These are phyloP conservation scores for Bodo saltans DNA, from an alignment of 78 protist species.

Conservation along the genomic window DNA sequence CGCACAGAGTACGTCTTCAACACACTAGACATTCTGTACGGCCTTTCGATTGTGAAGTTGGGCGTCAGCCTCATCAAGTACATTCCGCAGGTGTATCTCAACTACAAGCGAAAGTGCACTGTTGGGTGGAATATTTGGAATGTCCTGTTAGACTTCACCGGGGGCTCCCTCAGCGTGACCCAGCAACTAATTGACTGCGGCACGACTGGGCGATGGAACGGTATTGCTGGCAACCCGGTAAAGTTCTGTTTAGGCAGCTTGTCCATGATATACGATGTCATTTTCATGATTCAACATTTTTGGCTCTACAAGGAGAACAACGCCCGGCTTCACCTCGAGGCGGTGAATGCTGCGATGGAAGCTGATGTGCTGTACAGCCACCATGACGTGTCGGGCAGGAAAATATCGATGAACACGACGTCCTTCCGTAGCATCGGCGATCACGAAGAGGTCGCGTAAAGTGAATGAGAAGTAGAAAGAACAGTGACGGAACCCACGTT, in stretches of 20 bases:
- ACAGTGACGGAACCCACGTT: too few species aligned
- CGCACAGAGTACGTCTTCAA: not conserved
- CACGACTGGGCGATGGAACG: slow-evolving; percentile 36
- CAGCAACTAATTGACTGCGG: slow-evolving; percentile 65
- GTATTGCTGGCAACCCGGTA: slow-evolving; percentile 71
- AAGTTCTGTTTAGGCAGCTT: slow-evolving; percentile 72
- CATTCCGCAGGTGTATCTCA: slow-evolving; percentile 73
- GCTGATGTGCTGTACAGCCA: too few species aligned
- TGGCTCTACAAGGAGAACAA: slow-evolving; percentile 38
- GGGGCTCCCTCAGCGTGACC: slow-evolving; percentile 69
- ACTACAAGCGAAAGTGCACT: slow-evolving; percentile 65
- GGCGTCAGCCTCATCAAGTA: slow-evolving; percentile 67
- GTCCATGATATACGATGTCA: slow-evolving; percentile 66
- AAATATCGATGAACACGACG: too few species aligned
- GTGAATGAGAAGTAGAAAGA: too few species aligned
- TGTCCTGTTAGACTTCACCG: slow-evolving; percentile 78
- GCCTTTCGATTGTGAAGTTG: slow-evolving; percentile 61
- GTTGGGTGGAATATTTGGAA: slow-evolving; percentile 82
- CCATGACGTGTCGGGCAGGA: too few species aligned
- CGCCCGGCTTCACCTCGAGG: too few species aligned
- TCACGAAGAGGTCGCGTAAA: too few species aligned
- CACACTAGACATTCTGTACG: slow-evolving; percentile 30
- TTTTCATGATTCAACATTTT: slow-evolving; percentile 87
- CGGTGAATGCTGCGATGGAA: too few species aligned
- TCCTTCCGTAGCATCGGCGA: too few species aligned